phyloP scores from a whole-genome alignment of 78 protist species.

The Dictyostelium capitatum region DNA sequence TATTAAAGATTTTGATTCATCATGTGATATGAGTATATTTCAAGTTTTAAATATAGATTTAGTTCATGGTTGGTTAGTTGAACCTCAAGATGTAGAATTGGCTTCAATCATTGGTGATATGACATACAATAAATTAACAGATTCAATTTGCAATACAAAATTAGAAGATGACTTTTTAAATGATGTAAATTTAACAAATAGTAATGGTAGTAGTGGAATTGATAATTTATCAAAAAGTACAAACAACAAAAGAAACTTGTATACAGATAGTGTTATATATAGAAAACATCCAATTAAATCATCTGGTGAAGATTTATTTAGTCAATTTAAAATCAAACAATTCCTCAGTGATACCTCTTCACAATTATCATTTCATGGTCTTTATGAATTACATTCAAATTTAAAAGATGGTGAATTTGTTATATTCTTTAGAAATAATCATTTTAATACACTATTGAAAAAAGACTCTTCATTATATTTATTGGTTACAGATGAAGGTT shows the following conservation, averaged over 20 bases:
- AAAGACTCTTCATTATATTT: conserved; percentile 38
- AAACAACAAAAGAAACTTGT: neutral
- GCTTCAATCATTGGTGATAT: conserved; percentile 52
- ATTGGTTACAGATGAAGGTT: conserved; percentile 84
- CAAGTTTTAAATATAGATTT: conserved; percentile 68
- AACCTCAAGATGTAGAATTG: conserved; percentile 67
- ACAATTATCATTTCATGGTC: conserved; percentile 80
- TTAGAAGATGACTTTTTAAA: conserved; percentile 28
- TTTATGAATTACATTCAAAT: conserved; percentile 65
- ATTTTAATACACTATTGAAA: conserved; percentile 79
- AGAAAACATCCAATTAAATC: neutral
- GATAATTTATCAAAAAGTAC: neutral
- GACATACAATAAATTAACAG: conserved; percentile 64
- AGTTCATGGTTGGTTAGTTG: conserved; percentile 87
- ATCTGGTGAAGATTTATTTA: conserved; percentile 50
- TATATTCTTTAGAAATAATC: conserved; percentile 87
- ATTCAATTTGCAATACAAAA: conserved; percentile 13
- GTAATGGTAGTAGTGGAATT: neutral
- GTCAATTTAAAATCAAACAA: conserved; percentile 54
- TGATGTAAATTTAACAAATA: neutral
- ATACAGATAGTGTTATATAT: neutral
- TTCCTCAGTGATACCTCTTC: conserved; percentile 57
- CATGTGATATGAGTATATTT: conserved; percentile 71
- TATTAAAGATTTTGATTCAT: conserved; percentile 54
- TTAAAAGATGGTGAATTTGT: conserved; percentile 46